Evolutionary conservation across 1,139 yeast species (phyloP), one percentile per base, ranked within the genome.

Genomic region (Protomyces lactucae-debilis): DNA sequence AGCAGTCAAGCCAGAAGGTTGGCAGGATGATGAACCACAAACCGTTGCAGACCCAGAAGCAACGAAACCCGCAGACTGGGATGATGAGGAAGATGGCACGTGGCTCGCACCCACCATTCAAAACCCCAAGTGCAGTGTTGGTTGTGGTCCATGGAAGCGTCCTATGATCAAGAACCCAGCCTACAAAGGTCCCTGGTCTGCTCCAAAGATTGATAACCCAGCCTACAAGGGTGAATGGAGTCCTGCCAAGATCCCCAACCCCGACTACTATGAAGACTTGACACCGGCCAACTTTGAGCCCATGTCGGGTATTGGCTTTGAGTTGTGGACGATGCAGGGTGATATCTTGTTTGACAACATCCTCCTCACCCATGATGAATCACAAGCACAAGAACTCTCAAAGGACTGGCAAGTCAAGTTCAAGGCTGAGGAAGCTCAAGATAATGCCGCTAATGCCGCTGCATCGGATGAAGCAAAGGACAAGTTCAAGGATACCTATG

Each of bases 291-390:
- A 84, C 69, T 76, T 89, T 68, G 86, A 83, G 70, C 82, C 85
- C 52, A 83, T 91, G 70, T 93, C 91, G 35, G 96, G 88, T 8
- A 72, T 92, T 64, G 96, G 96, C 3, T 88, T 92, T 73, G 98
- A 92, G 74, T 79, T 91, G 69, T 91, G 97, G 96, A 84, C 95
- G 65, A 86, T 91, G 86, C 87, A 88, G 69, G 79, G 80, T 55
- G 83, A 86, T 61, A 82, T 89, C 60, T 71, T 88, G 72, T 89
- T 92, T 73, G 90, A 89, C 75, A 89, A 91, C 76, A 84, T 91
- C 65, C 91, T 90, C 74, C 74, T 92, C 68, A 97, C 97, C 14
- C 93, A 88, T 72, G 85, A 89, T 2, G 76, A 90, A 18, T 79
- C 76, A 35, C 97, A 91, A 72, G 97, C 97, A 8, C 97, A 91